These are phyloP conservation scores for Candida hungchunana DNA, from an alignment of 805 yeast genomes.

Conservation along the genomic window DNA sequence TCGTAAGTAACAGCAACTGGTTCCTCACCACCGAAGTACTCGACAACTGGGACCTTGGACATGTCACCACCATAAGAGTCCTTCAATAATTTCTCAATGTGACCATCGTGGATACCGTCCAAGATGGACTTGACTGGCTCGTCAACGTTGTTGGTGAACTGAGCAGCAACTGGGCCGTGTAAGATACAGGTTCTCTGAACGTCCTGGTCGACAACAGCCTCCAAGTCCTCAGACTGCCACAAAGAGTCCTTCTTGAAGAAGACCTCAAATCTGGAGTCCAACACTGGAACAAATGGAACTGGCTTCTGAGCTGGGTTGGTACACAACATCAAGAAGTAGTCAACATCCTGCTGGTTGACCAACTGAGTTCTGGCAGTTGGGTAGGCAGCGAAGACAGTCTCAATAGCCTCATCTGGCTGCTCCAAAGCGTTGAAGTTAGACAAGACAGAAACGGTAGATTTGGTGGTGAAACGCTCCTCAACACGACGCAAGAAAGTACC, in stretches of 20 bases:
- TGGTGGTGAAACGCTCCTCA: slow-evolving; percentile 87
- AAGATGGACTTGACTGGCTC: slow-evolving; percentile 91
- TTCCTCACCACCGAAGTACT: slow-evolving; percentile 75
- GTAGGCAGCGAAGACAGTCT: slow-evolving; percentile 58
- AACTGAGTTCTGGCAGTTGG: slow-evolving; percentile 77
- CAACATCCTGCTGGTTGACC: slow-evolving; percentile 92
- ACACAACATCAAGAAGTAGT: slow-evolving; percentile 81
- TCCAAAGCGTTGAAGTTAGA: slow-evolving; percentile 69
- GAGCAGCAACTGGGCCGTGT: slow-evolving; percentile 98
- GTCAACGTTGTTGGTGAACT: slow-evolving; percentile 77
- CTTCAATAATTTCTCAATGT: slow-evolving; percentile 61
- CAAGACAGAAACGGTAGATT: slow-evolving; percentile 58
- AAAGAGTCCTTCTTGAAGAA: slow-evolving; percentile 98
- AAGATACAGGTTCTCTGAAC: slow-evolving; percentile 98
- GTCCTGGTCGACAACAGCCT: slow-evolving; percentile 92
- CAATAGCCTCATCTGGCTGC: slow-evolving; percentile 58
- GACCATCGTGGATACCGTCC: slow-evolving; percentile 88
- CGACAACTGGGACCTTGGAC: slow-evolving; percentile 78
- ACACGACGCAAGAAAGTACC: slow-evolving; percentile 89
- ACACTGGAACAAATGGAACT: slow-evolving; percentile 93
- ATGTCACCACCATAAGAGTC: slow-evolving; percentile 70
- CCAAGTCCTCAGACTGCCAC: slow-evolving; percentile 98
- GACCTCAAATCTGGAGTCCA: slow-evolving; percentile 90
- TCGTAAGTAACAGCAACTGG: slow-evolving; percentile 37
- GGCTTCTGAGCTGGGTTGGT: slow-evolving; percentile 89